phyloP scores from a whole-genome alignment of 2,329 filamentous ascomycete species.

The Akanthomyces dipterigenus region DNA sequence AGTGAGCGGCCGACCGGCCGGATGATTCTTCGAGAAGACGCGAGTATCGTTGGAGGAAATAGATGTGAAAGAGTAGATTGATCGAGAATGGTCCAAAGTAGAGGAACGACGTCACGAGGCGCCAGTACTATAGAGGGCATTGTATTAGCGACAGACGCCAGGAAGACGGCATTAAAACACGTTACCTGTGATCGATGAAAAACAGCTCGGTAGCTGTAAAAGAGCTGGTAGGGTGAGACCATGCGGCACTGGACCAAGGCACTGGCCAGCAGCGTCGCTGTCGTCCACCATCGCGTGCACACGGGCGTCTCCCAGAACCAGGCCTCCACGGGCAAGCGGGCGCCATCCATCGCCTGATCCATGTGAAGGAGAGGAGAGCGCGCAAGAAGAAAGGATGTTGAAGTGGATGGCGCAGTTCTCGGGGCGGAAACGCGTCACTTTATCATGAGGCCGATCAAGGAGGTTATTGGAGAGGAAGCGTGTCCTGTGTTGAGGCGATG shows the following conservation, averaged over 20 bases:
- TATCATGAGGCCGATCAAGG: background rate
- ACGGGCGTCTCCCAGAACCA: constrained; percentile 99
- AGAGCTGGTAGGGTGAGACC: constrained; percentile 88
- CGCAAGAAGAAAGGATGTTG: background rate
- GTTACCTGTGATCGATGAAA: constrained; percentile 83
- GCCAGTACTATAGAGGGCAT: constrained; percentile 70
- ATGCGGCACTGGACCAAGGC: constrained; percentile 89
- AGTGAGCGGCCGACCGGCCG: constrained; percentile 85
- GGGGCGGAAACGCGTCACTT: background rate
- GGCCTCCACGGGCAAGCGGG: constrained; percentile 75
- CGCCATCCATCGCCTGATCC: constrained; percentile 56
- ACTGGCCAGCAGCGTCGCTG: constrained; percentile 80
- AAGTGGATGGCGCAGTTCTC: background rate
- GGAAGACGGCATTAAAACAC: background rate
- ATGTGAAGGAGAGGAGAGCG: constrained; percentile 26
- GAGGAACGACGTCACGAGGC: constrained; percentile 89
- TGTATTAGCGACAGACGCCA: constrained; percentile 12
- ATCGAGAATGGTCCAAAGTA: constrained; percentile 94
- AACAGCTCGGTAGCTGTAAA: constrained; percentile 91
- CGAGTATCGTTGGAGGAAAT: constrained; percentile 95
- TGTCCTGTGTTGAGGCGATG: background rate
- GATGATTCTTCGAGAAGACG: constrained; percentile 91
- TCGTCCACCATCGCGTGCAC: constrained; percentile 95
- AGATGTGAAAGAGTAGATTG: constrained; percentile 94
- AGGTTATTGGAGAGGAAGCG: constrained; percentile 1